Percentiles rank a stretch among this genome's conserved stretches.
phyloP scores from a whole-genome alignment of 2,329 filamentous ascomycete species.

The Trichoderma atroviride region DNA sequence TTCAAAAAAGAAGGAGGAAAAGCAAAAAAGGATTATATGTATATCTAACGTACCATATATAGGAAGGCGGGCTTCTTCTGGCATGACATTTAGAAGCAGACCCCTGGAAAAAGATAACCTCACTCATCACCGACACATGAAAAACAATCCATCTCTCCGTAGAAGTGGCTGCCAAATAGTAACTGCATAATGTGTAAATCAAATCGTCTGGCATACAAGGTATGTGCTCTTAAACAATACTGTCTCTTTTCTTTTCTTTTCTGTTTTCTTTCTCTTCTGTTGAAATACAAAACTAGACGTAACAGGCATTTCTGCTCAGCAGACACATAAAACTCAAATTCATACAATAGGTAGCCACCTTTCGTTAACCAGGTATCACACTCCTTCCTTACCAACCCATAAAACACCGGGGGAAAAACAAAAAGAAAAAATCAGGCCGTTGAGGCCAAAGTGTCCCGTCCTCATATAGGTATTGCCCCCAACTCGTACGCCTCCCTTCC shows the following conservation, averaged over 20 bases:
- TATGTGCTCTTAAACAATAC: background rate
- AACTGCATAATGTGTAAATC: background rate
- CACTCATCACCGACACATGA: slow-evolving; percentile 28
- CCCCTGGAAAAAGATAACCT: slow-evolving; percentile 27
- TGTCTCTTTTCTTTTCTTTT: background rate
- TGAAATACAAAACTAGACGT: background rate
- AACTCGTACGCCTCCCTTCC: slow-evolving; percentile 1
- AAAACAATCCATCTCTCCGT: background rate
- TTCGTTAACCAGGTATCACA: slow-evolving; percentile 20
- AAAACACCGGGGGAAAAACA: slow-evolving; percentile 1
- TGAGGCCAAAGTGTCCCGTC: background rate
- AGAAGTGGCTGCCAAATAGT: background rate
- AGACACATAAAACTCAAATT: background rate
- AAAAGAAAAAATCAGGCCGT: background rate
- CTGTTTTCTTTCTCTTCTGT: background rate
- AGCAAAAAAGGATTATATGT: slow-evolving; percentile 12
- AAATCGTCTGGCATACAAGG: too few species aligned
- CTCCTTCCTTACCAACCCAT: background rate
- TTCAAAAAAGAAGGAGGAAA: background rate
- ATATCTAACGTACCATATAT: slow-evolving; percentile 19
- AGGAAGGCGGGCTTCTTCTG: background rate
- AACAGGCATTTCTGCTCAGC: background rate
- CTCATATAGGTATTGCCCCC: background rate
- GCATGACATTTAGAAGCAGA: slow-evolving; percentile 3
- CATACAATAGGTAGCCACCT: slow-evolving; percentile 9